A percentile compares a stretch with the other conserved stretches of the same genome.
Conservation (phyloP, 192 early-diverging fungal genomes). For the Chytriomyces sp. region DNA sequence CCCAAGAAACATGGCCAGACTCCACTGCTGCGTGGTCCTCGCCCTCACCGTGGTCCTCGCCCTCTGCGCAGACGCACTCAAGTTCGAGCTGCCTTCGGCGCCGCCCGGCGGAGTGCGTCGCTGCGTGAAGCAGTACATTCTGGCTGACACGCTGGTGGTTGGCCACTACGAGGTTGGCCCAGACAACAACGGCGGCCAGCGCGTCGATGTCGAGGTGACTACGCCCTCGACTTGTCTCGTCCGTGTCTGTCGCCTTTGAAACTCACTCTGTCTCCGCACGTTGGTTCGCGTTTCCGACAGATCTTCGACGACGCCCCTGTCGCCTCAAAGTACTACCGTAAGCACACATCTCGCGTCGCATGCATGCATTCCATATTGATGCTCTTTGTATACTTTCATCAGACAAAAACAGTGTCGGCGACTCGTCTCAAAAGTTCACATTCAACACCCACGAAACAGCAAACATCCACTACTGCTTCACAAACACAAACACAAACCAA, state of each 20-base stretch:
- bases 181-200: slow-evolving; percentile 52
- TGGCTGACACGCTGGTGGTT: slow-evolving; percentile 68
- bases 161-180: slow-evolving; percentile 66
- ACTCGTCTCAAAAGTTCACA: slow-evolving; percentile 66
- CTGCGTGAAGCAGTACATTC: slow-evolving; percentile 81
- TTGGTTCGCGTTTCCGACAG: slow-evolving; percentile 34
- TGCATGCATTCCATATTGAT: neutral
- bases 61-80: too few relatives aligned
- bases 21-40: too few relatives aligned
- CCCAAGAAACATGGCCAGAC: too few relatives aligned
- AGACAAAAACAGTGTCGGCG: slow-evolving; percentile 59
- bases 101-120: slow-evolving; percentile 44
- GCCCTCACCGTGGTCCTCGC: too few relatives aligned
- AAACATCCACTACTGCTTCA: slow-evolving; percentile 84
- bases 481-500: slow-evolving; percentile 42
- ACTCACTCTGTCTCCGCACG: neutral
- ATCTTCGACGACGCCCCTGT: slow-evolving; percentile 74
- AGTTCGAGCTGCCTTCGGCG: slow-evolving; percentile 75
- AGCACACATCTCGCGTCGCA: neutral
- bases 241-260: neutral
- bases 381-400: neutral
- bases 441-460: slow-evolving; percentile 89
- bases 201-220: slow-evolving; percentile 67
- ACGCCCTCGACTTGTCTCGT: neutral
- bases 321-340: slow-evolving; percentile 66